Percentiles rank a stretch among this genome's conserved stretches.
Evolutionary conservation across 2,329 filamentous ascomycete species (phyloP).

Genomic region (Penicillium corylophilum): DNA sequence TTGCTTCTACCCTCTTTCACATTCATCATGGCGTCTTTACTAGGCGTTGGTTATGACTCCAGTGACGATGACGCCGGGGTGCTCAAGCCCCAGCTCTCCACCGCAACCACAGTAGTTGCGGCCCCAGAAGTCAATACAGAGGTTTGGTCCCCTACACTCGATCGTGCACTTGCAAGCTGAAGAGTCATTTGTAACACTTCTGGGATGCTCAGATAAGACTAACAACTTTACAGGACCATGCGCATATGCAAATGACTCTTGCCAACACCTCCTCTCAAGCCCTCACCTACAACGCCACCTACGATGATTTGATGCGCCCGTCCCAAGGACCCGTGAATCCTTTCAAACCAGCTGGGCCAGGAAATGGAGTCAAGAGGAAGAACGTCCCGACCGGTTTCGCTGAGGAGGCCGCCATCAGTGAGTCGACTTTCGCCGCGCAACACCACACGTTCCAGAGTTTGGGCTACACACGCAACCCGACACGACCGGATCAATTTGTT

Average conservation of each 20-base stretch:
- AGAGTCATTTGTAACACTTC: background rate
- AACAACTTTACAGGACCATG: slow-evolving; percentile 48
- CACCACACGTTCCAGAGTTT: slow-evolving; percentile 77
- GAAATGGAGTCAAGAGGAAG: slow-evolving; percentile 66
- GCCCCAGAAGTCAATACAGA: slow-evolving; percentile 57
- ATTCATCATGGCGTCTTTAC: slow-evolving; percentile 43
- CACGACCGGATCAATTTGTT: slow-evolving; percentile 43
- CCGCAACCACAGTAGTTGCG: slow-evolving; percentile 44
- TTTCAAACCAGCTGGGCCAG: slow-evolving; percentile 61
- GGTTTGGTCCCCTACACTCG: slow-evolving; percentile 49
- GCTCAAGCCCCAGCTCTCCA: slow-evolving; percentile 27
- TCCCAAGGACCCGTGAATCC: slow-evolving; percentile 71
- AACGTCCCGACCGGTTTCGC: slow-evolving; percentile 83
- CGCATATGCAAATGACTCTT: slow-evolving; percentile 52
- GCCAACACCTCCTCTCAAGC: slow-evolving; percentile 52
- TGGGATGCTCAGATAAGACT: slow-evolving; percentile 30
- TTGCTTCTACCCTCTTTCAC: background rate
- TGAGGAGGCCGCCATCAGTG: slow-evolving; percentile 83
- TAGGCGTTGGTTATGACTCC: slow-evolving; percentile 47
- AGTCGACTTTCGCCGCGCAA: slow-evolving; percentile 83
- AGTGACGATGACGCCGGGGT: slow-evolving; percentile 48
- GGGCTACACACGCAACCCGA: slow-evolving; percentile 54
- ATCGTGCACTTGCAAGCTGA: background rate
- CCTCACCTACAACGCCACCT: slow-evolving; percentile 60
- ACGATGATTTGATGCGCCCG: slow-evolving; percentile 67